These are phyloP conservation scores for Kingdonia uniflora DNA, from an alignment of 164 flowering plant genomes.

Conservation along the genomic window DNA sequence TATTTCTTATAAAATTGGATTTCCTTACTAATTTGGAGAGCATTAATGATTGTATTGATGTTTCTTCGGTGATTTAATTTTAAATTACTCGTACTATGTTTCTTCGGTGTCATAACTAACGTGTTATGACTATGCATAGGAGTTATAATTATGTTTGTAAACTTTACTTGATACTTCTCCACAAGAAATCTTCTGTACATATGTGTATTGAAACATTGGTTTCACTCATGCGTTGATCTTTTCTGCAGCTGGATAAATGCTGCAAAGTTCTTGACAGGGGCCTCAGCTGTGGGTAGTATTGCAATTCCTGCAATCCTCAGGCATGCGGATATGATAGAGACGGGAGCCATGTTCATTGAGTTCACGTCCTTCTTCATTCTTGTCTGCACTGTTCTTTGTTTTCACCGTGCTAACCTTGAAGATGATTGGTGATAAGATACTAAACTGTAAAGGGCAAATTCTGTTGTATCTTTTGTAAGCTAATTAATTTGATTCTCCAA, in stretches of 20 bases:
- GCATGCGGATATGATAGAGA: slow-evolving; percentile 76
- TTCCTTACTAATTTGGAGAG: too few species aligned
- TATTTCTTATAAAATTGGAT: too few species aligned
- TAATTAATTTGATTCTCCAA: not conserved
- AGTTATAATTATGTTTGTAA: too few species aligned
- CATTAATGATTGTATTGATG: too few species aligned
- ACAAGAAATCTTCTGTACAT: too few species aligned
- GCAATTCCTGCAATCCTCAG: slow-evolving; percentile 91
- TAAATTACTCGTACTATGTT: too few species aligned
- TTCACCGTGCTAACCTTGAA: slow-evolving; percentile 83
- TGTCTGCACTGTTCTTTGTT: slow-evolving; percentile 86
- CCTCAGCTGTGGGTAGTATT: slow-evolving; percentile 87
- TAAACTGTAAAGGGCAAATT: not conserved
- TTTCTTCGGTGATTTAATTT: too few species aligned
- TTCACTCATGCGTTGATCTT: too few species aligned
- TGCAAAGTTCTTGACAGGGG: slow-evolving; percentile 94
- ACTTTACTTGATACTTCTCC: too few species aligned
- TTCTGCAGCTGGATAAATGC: slow-evolving; percentile 41
- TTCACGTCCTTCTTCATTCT: slow-evolving; percentile 83
- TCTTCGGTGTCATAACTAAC: too few species aligned
- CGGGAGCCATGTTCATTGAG: slow-evolving; percentile 88
- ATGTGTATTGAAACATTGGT: too few species aligned
- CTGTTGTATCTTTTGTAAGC: not conserved
- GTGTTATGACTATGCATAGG: too few species aligned
- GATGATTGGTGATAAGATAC: slow-evolving; percentile 67